Conservation (phyloP, 1,284 basidiomycete genomes). For the Rhodotorula sp. region DNA sequence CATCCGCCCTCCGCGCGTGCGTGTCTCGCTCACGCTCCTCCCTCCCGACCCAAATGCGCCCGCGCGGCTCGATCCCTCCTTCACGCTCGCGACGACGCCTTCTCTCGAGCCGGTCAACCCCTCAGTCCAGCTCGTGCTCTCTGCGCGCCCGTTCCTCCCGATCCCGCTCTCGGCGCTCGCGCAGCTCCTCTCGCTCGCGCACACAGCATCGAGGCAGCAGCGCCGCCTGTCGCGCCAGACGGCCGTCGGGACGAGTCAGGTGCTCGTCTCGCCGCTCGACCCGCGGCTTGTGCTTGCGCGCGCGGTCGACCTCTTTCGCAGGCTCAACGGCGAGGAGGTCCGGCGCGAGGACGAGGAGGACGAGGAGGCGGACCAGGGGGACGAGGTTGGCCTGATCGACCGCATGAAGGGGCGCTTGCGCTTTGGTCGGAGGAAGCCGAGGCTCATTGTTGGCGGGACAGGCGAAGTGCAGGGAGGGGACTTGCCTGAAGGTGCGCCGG, state of each 20-base stretch:
- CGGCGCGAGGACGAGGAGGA: background rate
- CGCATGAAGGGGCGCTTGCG: conserved; percentile 27
- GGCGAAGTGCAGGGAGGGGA: conserved; percentile 2
- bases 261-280: background rate
- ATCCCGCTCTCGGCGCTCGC: conserved; percentile 29
- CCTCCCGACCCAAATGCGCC: conserved; percentile 3
- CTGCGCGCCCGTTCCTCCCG: conserved; percentile 13
- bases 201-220: conserved; percentile 9
- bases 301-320: conserved; percentile 25
- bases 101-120: conserved; percentile 25
- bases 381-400: conserved; percentile 19
- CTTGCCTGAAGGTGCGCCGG: conserved; percentile 31
- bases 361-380: conserved; percentile 9
- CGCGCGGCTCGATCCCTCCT: background rate
- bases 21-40: conserved; percentile 27
- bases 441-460: conserved; percentile 9
- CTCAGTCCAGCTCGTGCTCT: conserved; percentile 24
- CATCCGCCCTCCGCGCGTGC: conserved; percentile 18
- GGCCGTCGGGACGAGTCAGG: background rate
- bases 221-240: background rate
- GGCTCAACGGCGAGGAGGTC: conserved; percentile 18
- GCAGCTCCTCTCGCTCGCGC: conserved; percentile 13
- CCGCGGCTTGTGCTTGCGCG: conserved; percentile 5
- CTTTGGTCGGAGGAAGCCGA: conserved; percentile 13
- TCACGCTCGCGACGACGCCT: background rate